These are phyloP conservation scores for Aureobasidium pullulans DNA, from an alignment of 2,329 filamentous ascomycete genomes.

Conservation along the genomic window DNA sequence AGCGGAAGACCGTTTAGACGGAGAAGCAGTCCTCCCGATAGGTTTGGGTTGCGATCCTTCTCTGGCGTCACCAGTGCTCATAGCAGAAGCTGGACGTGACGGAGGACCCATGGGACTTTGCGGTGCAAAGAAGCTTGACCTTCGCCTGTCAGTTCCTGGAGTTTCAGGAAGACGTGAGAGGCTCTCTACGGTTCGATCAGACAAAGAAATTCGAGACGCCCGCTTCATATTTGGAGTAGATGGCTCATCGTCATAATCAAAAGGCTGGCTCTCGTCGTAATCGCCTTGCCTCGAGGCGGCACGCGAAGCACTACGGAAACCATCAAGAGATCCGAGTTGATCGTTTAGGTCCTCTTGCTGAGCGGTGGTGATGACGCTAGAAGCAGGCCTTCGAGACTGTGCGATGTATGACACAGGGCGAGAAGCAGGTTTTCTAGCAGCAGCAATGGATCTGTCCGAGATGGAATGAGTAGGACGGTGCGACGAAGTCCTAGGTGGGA, in stretches of 20 bases:
- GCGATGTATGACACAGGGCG: constrained; percentile 5
- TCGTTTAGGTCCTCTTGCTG: constrained; percentile 30
- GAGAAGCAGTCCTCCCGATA: constrained; percentile 25
- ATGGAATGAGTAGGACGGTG: constrained; percentile 6
- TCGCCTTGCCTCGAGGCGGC: constrained; percentile 34
- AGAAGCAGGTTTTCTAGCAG: constrained; percentile 2
- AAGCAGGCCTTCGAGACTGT: constrained; percentile 1
- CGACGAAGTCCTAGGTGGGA: constrained; percentile 5
- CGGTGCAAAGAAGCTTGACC: constrained; percentile 65
- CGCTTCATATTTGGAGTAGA: constrained; percentile 27
- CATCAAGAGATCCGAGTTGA: constrained; percentile 35
- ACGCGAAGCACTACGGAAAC: constrained; percentile 37
- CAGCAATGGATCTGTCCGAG: not conserved
- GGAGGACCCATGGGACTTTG: constrained; percentile 55
- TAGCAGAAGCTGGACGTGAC: constrained; percentile 54
- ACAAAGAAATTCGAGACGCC: constrained; percentile 52
- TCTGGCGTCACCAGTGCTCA: constrained; percentile 45
- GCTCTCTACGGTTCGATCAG: constrained; percentile 81
- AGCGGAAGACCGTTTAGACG: constrained; percentile 27
- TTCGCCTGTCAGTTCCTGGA: constrained; percentile 58
- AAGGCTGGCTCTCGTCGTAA: constrained; percentile 21
- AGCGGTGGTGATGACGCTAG: constrained; percentile 2
- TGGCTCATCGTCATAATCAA: constrained; percentile 18
- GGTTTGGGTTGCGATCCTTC: constrained; percentile 30
- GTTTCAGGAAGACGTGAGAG: constrained; percentile 71